Percentiles rank a stretch among this genome's conserved stretches.
These are phyloP conservation scores for Pseudogymnoascus destructans DNA, from an alignment of 2,329 filamentous ascomycete genomes.

Conservation along the genomic window DNA sequence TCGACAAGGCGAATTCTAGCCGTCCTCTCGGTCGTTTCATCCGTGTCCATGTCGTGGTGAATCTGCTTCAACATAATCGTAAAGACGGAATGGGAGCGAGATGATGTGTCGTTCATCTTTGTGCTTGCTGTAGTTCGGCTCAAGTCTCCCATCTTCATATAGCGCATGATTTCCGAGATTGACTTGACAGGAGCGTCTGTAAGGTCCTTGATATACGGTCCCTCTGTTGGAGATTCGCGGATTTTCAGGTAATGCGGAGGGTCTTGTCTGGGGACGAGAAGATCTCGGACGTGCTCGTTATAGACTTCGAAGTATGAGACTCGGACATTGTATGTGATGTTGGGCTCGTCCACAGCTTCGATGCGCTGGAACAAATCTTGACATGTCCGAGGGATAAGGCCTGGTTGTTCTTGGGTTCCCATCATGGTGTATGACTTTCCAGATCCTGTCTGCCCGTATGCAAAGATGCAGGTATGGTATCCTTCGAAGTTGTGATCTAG, in stretches of 20 bases:
- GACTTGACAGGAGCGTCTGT: conserved; percentile 86
- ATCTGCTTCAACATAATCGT: conserved; percentile 98
- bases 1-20: conserved; percentile 92
- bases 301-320: conserved; percentile 99
- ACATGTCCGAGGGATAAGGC: conserved; percentile 88
- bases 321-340: conserved; percentile 91
- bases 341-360: conserved; percentile 66
- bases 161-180: conserved; percentile 73
- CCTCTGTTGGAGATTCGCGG: conserved; percentile 85
- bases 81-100: conserved; percentile 91
- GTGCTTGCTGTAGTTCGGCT: conserved; percentile 85
- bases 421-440: conserved; percentile 99
- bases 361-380: conserved; percentile 93
- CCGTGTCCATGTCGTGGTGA: conserved; percentile 91
- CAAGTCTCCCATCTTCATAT: conserved; percentile 80
- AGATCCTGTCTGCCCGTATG: conserved; percentile 93
- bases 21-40: conserved; percentile 90
- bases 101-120: conserved; percentile 99
- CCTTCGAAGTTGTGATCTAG: conserved; percentile 98
- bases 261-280: conserved; percentile 64
- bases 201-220: conserved; percentile 91
- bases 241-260: conserved; percentile 91
- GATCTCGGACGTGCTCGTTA: conserved; percentile 94
- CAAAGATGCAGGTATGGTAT: conserved; percentile 98
- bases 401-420: conserved; percentile 73